Base-by-base conservation (phyloP, 2,329 filamentous ascomycete species). In the Botrytis fragariae region DNA sequence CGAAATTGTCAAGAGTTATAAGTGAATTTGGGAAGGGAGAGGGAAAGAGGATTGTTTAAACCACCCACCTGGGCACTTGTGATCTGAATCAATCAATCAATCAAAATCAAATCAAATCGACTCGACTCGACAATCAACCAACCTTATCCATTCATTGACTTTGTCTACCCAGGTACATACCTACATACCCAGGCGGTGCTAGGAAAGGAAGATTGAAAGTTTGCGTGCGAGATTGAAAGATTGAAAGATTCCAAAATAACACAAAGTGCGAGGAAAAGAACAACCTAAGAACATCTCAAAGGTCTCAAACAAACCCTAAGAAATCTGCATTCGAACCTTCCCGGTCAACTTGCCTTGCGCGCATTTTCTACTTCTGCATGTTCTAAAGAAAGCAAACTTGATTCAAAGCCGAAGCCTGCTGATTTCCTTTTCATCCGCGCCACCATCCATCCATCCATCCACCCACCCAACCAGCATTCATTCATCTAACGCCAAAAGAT, bases 401-500 rank as follows among this genome's bases (percentile, higher is more conserved):
- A n/a, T 61, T 60, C 57, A 60, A 60, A 61, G 32, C 48, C 48
- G 12, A 54, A 54, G 48, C 48, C 59, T 65, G 29, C 63, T 48
- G 42, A 51, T 65, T 65, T 35, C 14, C 29, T 51, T 39, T 12
- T 29, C 7, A 18, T 37, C 35, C 22, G 51, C 64, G 64, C 64
- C 64, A 67, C 63, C 63, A 35, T n/a, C 29, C 62, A 64, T 54
- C 29, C 29, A 64, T 54, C 51, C 51, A 57, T 18, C 51, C 61
- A 54, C 5, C 25, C 48, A n/a, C 25, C 48, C 48, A 54, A 16
- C 48, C 25, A n/a, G 25, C 48, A 54, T 54, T n/a, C 48, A 54
- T 18, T 16, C 29, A 35, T 45, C 44, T 16, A 39, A 37, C 63
- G 63, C 63, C 63, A 65, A 65, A 67, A 16, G 22, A 7, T 39